These are phyloP conservation scores for Aspergillus puulaauensis DNA, from an alignment of 2,329 filamentous ascomycete species.

Conservation along the genomic window DNA sequence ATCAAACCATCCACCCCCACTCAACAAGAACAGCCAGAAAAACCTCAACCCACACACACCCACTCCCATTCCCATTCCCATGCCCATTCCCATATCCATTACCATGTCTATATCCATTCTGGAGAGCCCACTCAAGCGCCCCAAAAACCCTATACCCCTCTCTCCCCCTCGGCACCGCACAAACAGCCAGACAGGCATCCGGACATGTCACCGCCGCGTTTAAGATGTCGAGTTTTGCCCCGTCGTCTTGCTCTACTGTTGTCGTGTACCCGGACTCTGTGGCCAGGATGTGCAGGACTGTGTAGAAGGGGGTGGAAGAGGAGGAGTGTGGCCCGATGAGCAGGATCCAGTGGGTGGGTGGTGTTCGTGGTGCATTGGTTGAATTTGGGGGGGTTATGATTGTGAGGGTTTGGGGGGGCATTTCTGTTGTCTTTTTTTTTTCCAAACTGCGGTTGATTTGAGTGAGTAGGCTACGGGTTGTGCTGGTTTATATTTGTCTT, in stretches of 20 bases:
- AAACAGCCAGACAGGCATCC: not conserved
- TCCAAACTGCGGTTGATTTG: too few relatives aligned
- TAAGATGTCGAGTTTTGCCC: not conserved
- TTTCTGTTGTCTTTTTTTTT: not conserved
- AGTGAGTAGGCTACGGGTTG: too few relatives aligned
- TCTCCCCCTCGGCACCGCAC: not conserved
- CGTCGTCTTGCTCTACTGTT: not conserved
- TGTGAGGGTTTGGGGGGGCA: not conserved
- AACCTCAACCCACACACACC: not conserved
- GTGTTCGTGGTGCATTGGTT: not conserved
- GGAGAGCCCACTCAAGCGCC: not conserved
- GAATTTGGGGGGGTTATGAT: not conserved
- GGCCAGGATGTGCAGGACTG: not conserved
- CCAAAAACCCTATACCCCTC: not conserved
- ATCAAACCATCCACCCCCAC: not conserved
- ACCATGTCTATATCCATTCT: not conserved
- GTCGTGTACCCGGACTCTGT: not conserved
- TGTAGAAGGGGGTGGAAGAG: not conserved
- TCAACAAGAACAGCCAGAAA: not conserved
- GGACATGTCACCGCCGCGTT: rapidly evolving
- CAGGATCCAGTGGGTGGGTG: not conserved
- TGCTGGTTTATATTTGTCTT: too few relatives aligned
- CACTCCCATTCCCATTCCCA: not conserved
- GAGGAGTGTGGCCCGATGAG: not conserved
- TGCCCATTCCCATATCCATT: too few relatives aligned